Base-by-base conservation (phyloP, 2,329 filamentous ascomycete species). In the Aspergillus novoparasiticus region DNA sequence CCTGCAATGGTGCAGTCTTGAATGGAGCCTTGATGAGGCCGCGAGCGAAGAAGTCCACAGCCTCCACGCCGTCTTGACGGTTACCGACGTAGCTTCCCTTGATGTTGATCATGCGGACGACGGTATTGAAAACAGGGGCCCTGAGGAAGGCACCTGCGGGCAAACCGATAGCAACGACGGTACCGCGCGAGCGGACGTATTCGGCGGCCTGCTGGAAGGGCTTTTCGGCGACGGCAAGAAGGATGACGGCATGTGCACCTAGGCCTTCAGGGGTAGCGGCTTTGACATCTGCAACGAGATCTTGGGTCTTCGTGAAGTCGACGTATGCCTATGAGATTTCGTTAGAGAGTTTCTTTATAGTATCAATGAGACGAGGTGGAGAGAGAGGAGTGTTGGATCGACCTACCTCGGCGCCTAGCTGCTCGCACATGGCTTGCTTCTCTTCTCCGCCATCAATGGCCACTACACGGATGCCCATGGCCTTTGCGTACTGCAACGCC, bases 21-120 rank as follows among this genome's bases (percentile, higher is more conserved):
- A 86, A 95, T 9, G 94, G 94, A 6, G 89, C 89, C 75, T 92
- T 90, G 85, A 98, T 94, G 67, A 96, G 81, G 19, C 94, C 94
- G 26, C 90, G 86, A 62, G 86, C 82, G 84, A 87, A 97, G 83
- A 97, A 97, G 69, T 97, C 94, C 66, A 98, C 84, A 3, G 94
- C 94, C 83, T 98, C 94, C 59, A 89, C 87, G 1, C 89, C 90
- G 77, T 98, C 94, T 76, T 90, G 89, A 69, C 94, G 87, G 83
- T 96, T 97, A 62, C 94, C 94, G 69, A 98, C 94, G 76, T 97
- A 97, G 71, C 89, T 93, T 64, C 94, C 94, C 83, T 92, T 92
- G 84, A 98, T 97, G 72, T 81, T 89, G 82, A 97, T 89, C 93
- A 97, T 97, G 81, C 89, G 85, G 75, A 94, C 85, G 66, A 97